Conservation (phyloP, 2,329 filamentous ascomycete species). For the Trichoderma sp. region DNA sequence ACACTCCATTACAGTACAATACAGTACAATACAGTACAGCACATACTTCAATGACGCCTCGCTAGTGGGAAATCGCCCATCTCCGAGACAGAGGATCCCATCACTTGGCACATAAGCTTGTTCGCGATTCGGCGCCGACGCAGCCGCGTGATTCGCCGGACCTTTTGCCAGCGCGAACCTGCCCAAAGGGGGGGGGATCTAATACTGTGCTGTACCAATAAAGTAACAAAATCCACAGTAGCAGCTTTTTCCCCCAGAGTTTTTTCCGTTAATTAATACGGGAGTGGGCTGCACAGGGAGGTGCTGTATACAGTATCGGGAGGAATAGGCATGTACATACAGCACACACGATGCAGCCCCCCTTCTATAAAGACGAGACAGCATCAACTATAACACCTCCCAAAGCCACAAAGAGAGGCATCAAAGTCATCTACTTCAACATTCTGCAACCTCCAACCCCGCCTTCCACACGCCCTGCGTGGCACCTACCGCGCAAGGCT, state of each 20-base stretch:
- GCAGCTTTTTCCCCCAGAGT: not conserved
- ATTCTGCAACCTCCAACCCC: not conserved
- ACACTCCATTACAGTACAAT: not conserved
- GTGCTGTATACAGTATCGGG: not conserved
- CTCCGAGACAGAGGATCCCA: not conserved
- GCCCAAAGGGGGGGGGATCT: not conserved
- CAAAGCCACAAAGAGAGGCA: too few species aligned
- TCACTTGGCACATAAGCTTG: not conserved
- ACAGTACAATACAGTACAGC: not conserved
- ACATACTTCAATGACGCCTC: not conserved
- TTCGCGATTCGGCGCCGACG: not conserved
- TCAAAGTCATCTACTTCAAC: not conserved
- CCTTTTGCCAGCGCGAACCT: constrained; percentile 2
- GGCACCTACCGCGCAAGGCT: constrained; percentile 25
- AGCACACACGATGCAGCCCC: too few species aligned
- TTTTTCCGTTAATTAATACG: not conserved
- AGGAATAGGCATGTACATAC: not conserved
- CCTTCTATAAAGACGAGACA: too few species aligned
- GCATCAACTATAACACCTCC: too few species aligned
- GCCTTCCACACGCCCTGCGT: constrained; percentile 19
- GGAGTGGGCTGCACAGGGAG: not conserved
- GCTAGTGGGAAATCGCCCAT: constrained; percentile 4
- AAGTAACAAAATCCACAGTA: too few species aligned
- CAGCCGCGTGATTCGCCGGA: constrained; percentile 9
- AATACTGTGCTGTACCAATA: too few species aligned